Conservation (phyloP, 371 early-diverging fungal species). For the Syncephalastrum monosporum region DNA sequence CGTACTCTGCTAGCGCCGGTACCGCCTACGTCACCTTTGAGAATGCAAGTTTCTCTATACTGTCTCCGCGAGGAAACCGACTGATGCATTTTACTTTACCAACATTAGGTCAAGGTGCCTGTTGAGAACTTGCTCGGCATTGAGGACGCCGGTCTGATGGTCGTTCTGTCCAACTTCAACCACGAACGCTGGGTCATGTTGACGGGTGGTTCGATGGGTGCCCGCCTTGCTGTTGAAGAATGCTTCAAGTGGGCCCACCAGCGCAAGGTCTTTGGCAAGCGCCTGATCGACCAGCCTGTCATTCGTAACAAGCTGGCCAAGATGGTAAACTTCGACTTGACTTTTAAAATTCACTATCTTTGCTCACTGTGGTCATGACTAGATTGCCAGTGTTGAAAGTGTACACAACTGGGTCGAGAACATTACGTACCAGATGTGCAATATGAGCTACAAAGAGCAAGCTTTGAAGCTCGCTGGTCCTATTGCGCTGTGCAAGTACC, state of each 20-base stretch:
- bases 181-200: constrained; percentile 23
- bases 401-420: constrained; percentile 51
- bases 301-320: constrained; percentile 63
- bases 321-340: constrained; percentile 56
- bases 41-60: constrained; percentile 32
- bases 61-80: no score
- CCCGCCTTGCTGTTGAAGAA: constrained; percentile 28
- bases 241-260: constrained; percentile 43
- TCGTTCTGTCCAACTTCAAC: constrained; percentile 30
- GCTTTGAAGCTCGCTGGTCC: constrained; percentile 54
- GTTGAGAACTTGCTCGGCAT: constrained; percentile 69
- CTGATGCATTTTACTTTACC: not conserved
- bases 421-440: constrained; percentile 58
- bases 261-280: constrained; percentile 81
- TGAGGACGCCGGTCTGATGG: constrained; percentile 68
- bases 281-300: constrained; percentile 67
- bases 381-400: constrained; percentile 50
- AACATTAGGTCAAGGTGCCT: constrained; percentile 56
- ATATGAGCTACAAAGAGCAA: constrained; percentile 51
- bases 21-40: constrained; percentile 50
- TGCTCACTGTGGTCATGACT: constrained; percentile 23
- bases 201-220: constrained; percentile 19
- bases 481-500: constrained; percentile 54
- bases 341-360: constrained; percentile 12
- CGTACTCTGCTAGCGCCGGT: constrained; percentile 61